Evolutionary conservation across 1,139 yeast species (phyloP), one percentile per base, ranked within the genome.

Genomic region (Kurtzmaniella quercitrusa): DNA sequence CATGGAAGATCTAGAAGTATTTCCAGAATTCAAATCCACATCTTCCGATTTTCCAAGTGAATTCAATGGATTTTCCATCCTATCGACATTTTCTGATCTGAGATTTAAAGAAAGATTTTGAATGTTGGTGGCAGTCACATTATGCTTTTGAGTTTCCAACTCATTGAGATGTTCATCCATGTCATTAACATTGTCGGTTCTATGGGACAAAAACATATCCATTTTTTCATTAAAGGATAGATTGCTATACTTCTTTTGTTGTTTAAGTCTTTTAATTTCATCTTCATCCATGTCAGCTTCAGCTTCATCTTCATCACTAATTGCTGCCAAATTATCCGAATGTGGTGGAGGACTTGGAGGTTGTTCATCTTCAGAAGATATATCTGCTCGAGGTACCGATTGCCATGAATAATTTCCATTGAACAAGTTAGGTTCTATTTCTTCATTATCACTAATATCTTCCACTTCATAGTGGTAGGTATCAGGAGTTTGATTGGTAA

Each of bases 1-100:
- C 41, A 73, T 60, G 6, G 77, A 71, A 2, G 75, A 69, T 50
- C 70, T 75, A 3, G 77, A 71, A 10, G 75, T 68, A 11, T 73
- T 74, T 3, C 68, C 68, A 4, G 72, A 65, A 46, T 59, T 60
- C 42, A 68, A 55, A 42, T 60, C 59, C 14, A 63, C 60, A 39
- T 66, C 72, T 14, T 62, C 57, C 2, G 63, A 49, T 34, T 58
- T 58, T 2, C 63, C 52, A 34, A 70, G 59, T 0, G 71, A 66
- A 42, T 62, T 56, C 41, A 70, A 57, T 2, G 75, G 75, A 48
- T 66, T 63, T 41, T 67, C 71, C 21, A 63, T 51, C 10, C 50
- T 51, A 3, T 50, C 45, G 12, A 45, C 34, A 10, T 52, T 46
- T 11, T 63, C 59, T 27, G 58, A 55, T 43, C 66, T 66, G 43